A percentile compares a stretch with the other conserved stretches of the same genome.
phyloP scores from a whole-genome alignment of 805 yeast species.

The Kuraishia floccosa region DNA sequence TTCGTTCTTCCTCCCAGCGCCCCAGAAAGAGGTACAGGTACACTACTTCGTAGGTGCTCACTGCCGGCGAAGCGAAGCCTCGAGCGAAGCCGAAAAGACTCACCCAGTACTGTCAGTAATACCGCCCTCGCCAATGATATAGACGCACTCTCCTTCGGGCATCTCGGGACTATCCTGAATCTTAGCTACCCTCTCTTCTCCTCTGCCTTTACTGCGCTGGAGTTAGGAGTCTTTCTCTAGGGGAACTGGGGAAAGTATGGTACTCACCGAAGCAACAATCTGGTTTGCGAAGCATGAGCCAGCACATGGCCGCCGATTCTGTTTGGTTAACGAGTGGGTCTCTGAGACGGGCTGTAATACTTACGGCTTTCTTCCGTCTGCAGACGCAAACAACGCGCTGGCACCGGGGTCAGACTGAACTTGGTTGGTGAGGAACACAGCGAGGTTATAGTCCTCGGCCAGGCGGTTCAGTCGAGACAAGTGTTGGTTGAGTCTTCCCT shows the following conservation, averaged over 20 bases:
- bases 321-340: background rate
- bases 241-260: background rate
- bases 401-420: conserved; percentile 85
- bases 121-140: conserved; percentile 41
- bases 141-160: conserved; percentile 73
- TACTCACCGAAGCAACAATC: conserved; percentile 38
- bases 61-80: too few species aligned
- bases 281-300: conserved; percentile 74
- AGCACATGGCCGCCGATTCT: conserved; percentile 71
- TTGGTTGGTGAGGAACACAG: conserved; percentile 66
- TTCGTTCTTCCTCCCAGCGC: too few species aligned
- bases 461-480: conserved; percentile 40
- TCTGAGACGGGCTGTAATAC: conserved; percentile 6
- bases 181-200: conserved; percentile 72
- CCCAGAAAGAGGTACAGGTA: too few species aligned
- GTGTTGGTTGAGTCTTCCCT: conserved; percentile 33
- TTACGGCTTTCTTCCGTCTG: conserved; percentile 70
- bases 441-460: conserved; percentile 71
- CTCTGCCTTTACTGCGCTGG: conserved; percentile 51
- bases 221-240: background rate
- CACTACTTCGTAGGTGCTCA: too few species aligned
- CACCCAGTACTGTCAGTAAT: too few species aligned
- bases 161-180: conserved; percentile 74
- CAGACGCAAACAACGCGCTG: conserved; percentile 64
- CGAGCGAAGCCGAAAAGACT: too few species aligned